A percentile compares a stretch with the other conserved stretches of the same genome.
Conservation (phyloP, 129 eudicot genomes). For the carrot (Daucus carota) region DNA sequence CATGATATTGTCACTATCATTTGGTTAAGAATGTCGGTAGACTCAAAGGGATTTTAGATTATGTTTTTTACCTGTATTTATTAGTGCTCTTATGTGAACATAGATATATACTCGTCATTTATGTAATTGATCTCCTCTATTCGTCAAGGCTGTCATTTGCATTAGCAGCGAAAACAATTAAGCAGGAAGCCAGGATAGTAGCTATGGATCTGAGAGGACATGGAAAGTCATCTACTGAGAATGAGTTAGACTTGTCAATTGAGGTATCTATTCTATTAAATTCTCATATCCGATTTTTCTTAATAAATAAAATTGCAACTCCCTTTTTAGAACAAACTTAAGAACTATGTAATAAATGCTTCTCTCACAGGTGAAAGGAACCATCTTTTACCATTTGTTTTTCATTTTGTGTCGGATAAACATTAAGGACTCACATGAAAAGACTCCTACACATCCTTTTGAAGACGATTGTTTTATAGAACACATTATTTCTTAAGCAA, state of each 20-base stretch:
- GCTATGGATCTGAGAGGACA: conserved; percentile 98
- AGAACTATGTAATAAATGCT: not conserved
- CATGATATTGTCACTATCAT: not conserved
- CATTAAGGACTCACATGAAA: not conserved
- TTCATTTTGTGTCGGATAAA: not conserved
- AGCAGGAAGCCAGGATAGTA: conserved; percentile 86
- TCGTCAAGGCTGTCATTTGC: conserved; percentile 86
- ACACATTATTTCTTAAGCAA: not conserved
- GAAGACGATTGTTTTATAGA: not conserved
- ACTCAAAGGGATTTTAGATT: not conserved
- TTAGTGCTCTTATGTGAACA: not conserved
- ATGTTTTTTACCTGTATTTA: not conserved
- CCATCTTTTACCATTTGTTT: not conserved
- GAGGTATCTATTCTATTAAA: conserved; percentile 40
- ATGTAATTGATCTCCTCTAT: not conserved
- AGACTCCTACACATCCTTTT: not conserved
- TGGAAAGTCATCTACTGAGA: conserved; percentile 83
- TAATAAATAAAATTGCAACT: not conserved
- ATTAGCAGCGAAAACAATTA: conserved; percentile 54
- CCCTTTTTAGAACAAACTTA: not conserved
- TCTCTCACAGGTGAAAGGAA: not conserved
- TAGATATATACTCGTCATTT: not conserved
- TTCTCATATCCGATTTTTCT: not conserved
- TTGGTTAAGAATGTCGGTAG: not conserved
- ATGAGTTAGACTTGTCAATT: conserved; percentile 81